Percentiles rank a stretch among this genome's conserved stretches.
These are phyloP conservation scores for Phialophora tarda DNA, from an alignment of 2,329 filamentous ascomycete genomes.

Conservation along the genomic window DNA sequence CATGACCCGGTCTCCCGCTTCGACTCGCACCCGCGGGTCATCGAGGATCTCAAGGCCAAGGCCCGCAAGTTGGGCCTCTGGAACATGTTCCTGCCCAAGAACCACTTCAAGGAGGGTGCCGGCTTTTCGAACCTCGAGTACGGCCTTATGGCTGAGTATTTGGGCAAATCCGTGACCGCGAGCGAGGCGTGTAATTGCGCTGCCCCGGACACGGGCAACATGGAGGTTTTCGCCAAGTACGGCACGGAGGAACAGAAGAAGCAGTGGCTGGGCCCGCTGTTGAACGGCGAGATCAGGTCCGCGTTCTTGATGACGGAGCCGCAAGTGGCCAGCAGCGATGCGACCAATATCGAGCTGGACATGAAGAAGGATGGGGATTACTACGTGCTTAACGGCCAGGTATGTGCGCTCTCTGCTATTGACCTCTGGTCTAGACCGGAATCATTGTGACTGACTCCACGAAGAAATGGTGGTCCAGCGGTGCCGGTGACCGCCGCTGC, in stretches of 20 bases:
- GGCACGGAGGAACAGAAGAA: slow-evolving; percentile 74
- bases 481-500: slow-evolving; percentile 90
- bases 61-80: slow-evolving; percentile 84
- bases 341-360: slow-evolving; percentile 85
- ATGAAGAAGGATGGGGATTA: slow-evolving; percentile 84
- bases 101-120: slow-evolving; percentile 92
- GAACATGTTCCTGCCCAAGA: slow-evolving; percentile 98
- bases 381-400: slow-evolving; percentile 81
- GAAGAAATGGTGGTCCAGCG: slow-evolving; percentile 99
- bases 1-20: slow-evolving; percentile 69
- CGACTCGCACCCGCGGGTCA: slow-evolving; percentile 75
- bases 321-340: slow-evolving; percentile 85
- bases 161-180: slow-evolving; percentile 83
- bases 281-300: slow-evolving; percentile 83
- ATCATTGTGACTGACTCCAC: slow-evolving; percentile 1
- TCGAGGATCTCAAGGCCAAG: slow-evolving; percentile 88
- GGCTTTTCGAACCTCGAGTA: slow-evolving; percentile 90
- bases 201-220: slow-evolving; percentile 91
- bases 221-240: slow-evolving; percentile 93
- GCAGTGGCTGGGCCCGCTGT: slow-evolving; percentile 78
- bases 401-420: slow-evolving; percentile 16
- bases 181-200: slow-evolving; percentile 89
- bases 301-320: slow-evolving; percentile 96
- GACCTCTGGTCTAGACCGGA: not conserved
- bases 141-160: slow-evolving; percentile 93